A percentile compares a stretch with the other conserved stretches of the same genome.
phyloP scores from a whole-genome alignment of 75 land plant species.

The Gnetum montanum region DNA sequence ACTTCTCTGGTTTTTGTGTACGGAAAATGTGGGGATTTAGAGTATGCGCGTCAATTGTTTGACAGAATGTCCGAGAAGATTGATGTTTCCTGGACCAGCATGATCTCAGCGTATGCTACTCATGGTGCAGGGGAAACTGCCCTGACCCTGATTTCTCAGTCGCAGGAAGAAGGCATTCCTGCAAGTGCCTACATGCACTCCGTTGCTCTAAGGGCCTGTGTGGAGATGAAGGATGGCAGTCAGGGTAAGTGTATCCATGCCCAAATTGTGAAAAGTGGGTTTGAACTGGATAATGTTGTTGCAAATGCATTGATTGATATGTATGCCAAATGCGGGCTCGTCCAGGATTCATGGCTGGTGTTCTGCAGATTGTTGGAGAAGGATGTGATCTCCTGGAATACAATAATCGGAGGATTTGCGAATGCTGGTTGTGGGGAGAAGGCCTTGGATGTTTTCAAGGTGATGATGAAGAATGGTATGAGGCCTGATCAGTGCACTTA shows the following conservation, averaged over 20 bases:
- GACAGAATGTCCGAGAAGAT: conserved; percentile 1
- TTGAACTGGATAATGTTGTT: conserved; percentile 5
- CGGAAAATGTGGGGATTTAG: conserved; percentile 4
- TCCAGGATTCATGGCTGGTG: conserved; percentile 2
- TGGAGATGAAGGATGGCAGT: no score
- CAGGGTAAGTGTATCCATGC: conserved; percentile 6
- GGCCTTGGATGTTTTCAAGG: conserved; percentile 8
- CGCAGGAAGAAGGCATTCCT: conserved; percentile 19
- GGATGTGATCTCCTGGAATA: conserved; percentile 11
- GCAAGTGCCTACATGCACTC: no score
- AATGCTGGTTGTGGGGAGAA: conserved; percentile 3
- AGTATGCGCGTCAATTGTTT: conserved; percentile 5
- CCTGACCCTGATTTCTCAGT: not conserved
- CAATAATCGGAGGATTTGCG: conserved; percentile 13
- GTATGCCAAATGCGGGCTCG: conserved; percentile 3
- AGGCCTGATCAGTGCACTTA: conserved; percentile 11
- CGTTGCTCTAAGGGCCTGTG: no score
- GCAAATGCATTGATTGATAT: conserved; percentile 10
- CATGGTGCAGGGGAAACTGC: conserved; percentile 3
- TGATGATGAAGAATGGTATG: conserved; percentile 7
- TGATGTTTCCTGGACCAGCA: conserved; percentile 12
- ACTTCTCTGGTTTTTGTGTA: conserved; percentile 11
- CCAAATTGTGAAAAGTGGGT: conserved; percentile 6
- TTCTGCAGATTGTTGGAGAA: not conserved
- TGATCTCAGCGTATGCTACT: conserved; percentile 15